These are phyloP conservation scores for Sporopachydermia cereana DNA, from an alignment of 1,139 yeast genomes.

Conservation along the genomic window DNA sequence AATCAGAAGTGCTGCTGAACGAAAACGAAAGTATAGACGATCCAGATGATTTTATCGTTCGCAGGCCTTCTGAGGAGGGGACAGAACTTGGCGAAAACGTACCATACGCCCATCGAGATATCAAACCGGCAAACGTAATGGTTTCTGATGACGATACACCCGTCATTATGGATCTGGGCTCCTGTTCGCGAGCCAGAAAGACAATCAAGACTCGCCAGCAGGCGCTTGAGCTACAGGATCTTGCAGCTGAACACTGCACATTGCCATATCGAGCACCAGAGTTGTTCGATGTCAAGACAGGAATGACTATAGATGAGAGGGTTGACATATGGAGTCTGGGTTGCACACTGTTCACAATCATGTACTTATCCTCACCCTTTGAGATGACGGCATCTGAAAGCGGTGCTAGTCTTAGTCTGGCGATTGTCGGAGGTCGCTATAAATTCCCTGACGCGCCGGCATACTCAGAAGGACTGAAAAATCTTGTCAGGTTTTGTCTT, in stretches of 20 bases:
- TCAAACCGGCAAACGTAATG: constrained; percentile 87
- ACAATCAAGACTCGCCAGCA: constrained; percentile 48
- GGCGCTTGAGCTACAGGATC: constrained; percentile 67
- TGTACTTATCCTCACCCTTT: constrained; percentile 78
- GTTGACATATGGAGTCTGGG: constrained; percentile 92
- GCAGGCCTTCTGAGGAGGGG: constrained; percentile 19
- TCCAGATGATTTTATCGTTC: constrained; percentile 15
- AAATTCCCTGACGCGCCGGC: constrained; percentile 44
- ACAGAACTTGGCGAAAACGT: constrained; percentile 47
- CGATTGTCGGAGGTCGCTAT: constrained; percentile 63
- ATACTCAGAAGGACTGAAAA: constrained; percentile 45
- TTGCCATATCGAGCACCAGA: constrained; percentile 89
- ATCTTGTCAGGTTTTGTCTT: constrained; percentile 47
- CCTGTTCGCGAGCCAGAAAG: constrained; percentile 55
- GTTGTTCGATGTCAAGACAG: constrained; percentile 62
- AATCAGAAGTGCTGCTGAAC: constrained; percentile 10
- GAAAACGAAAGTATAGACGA: constrained; percentile 12
- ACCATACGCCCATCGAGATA: constrained; percentile 77
- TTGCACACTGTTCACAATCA: constrained; percentile 62
- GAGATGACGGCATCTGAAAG: constrained; percentile 70
- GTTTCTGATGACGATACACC: constrained; percentile 62
- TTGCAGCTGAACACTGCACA: constrained; percentile 79
- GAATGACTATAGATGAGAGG: constrained; percentile 50
- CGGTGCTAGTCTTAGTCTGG: constrained; percentile 74
- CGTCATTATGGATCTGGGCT: constrained; percentile 76